A percentile compares a stretch with the other conserved stretches of the same genome.
Evolutionary conservation across 1,284 basidiomycete species (phyloP).

Genomic region (Trametes polyzona): DNA sequence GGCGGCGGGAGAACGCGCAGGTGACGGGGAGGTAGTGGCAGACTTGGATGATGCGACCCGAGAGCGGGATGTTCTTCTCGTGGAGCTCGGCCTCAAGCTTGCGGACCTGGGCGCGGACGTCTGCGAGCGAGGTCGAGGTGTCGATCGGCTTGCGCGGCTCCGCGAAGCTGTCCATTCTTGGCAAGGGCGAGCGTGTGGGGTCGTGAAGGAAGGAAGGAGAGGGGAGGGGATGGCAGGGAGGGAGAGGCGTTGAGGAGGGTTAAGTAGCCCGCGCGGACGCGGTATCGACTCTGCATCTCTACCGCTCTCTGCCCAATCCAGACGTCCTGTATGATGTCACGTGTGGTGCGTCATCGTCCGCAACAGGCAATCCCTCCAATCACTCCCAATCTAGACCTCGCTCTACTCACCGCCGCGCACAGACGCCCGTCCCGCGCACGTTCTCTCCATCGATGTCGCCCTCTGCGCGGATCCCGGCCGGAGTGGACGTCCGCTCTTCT

Average conservation of each 20-base stretch:
- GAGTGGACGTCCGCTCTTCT: background rate
- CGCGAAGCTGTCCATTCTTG: conserved; percentile 51
- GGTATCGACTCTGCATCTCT: conserved; percentile 23
- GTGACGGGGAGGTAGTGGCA: conserved; percentile 81
- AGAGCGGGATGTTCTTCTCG: conserved; percentile 70
- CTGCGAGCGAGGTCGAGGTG: conserved; percentile 46
- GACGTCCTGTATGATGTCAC: conserved; percentile 16
- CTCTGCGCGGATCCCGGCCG: background rate
- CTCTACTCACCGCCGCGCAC: conserved; percentile 17
- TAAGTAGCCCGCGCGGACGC: conserved; percentile 6
- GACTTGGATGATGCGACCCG: conserved; percentile 87
- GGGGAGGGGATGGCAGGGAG: background rate
- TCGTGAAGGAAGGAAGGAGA: background rate
- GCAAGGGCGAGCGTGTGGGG: background rate
- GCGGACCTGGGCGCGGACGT: conserved; percentile 62
- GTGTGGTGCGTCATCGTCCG: conserved; percentile 19
- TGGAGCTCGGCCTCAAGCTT: conserved; percentile 72
- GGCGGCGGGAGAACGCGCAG: conserved; percentile 53
- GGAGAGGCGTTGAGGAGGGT: background rate
- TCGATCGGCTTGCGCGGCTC: conserved; percentile 45
- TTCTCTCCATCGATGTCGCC: conserved; percentile 18
- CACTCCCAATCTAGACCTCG: conserved; percentile 19
- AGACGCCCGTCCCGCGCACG: background rate
- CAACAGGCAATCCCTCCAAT: conserved; percentile 13
- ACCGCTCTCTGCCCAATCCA: conserved; percentile 21